Evolutionary conservation across 2,329 filamentous ascomycete genomes (phyloP), one percentile per base, ranked within the genome.

Genomic region (Penicillium olsonii): DNA sequence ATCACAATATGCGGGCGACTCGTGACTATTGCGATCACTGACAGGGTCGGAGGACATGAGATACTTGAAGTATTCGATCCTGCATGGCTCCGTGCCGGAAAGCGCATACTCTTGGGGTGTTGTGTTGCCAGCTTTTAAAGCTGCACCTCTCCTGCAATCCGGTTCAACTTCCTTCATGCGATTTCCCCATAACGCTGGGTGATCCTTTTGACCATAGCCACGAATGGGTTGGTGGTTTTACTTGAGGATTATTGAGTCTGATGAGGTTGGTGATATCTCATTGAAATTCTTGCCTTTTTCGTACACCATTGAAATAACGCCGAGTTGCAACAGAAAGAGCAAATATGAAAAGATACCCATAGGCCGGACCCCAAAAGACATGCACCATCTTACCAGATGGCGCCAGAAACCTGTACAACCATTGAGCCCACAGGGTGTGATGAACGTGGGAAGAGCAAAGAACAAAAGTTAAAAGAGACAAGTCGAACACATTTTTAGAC

Each of bases 261-360:
- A 55, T 56, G 43, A 41, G 49, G 56, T 53, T 56, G 51, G 52
- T 59, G 48, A 57, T 54, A 59, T 63, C 50, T 62, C 52, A 54
- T 60, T 62, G 56, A 43, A 57, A 58, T 55, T 59, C 61, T 68
- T 65, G 66, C 67, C 66, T 67, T 68, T 64, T 68, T 68, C 64
- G 65, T 71, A 71, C 68, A 71, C 68, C 68, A 57, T 66, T 59
- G 58, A 62, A 55, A 64, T 52, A 69, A 69, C 67, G 67, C 67
- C 67, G 60, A 67, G 63, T 64, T 68, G 65, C 64, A 68, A 62
- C 59, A 62, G 38, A 43, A 50, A 50, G 53, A 69, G 62, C 66
- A 60, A 61, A 65, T 61, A 60, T 59, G 61, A 57, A 63, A 64
- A 63, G 57, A 66, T 57, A 60, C 63, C 67, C 60, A 68, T 61